A percentile compares a stretch with the other conserved stretches of the same genome.
Evolutionary conservation across 2,329 filamentous ascomycete species (phyloP).

Genomic region (Apiospora sp.): DNA sequence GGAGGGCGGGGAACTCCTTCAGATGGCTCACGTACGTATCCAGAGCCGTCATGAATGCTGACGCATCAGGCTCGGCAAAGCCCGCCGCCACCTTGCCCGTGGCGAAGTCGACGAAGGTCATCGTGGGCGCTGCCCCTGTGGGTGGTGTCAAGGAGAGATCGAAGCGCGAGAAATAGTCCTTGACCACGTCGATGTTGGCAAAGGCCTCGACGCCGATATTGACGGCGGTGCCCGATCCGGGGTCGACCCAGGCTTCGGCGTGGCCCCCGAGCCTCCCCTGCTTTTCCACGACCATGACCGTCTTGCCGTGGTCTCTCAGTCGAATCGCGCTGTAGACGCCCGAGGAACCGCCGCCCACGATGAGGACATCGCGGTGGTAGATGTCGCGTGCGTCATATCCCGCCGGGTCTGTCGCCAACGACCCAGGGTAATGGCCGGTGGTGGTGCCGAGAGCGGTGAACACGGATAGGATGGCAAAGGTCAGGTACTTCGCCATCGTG

Average conservation of each 20-base stretch:
- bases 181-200: slow-evolving; percentile 1
- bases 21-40: too few relatives aligned
- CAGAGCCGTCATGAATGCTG: too few relatives aligned
- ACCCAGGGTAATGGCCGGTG: too few relatives aligned
- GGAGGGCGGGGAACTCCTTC: slow-evolving; percentile 5
- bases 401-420: not conserved
- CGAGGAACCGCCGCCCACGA: slow-evolving; percentile 25
- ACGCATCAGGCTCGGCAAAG: too few relatives aligned
- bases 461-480: too few relatives aligned
- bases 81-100: not conserved
- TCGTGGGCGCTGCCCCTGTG: not conserved
- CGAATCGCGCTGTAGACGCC: slow-evolving; percentile 22
- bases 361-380: slow-evolving; percentile 10
- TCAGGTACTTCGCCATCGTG: too few relatives aligned
- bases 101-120: not conserved
- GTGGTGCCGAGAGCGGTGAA: too few relatives aligned
- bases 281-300: slow-evolving; percentile 15
- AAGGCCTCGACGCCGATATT: slow-evolving; percentile 22
- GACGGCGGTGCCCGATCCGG: not conserved
- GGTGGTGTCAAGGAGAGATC: not conserved
- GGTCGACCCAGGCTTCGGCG: slow-evolving; percentile 25
- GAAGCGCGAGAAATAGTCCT: slow-evolving; percentile 21
- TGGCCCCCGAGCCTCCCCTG: slow-evolving; percentile 24
- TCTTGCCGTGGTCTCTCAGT: slow-evolving; percentile 23
- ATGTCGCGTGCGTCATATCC: not conserved